Base-by-base conservation (phyloP, 2,329 filamentous ascomycete species). In the Phialemoniopsis sp. region DNA sequence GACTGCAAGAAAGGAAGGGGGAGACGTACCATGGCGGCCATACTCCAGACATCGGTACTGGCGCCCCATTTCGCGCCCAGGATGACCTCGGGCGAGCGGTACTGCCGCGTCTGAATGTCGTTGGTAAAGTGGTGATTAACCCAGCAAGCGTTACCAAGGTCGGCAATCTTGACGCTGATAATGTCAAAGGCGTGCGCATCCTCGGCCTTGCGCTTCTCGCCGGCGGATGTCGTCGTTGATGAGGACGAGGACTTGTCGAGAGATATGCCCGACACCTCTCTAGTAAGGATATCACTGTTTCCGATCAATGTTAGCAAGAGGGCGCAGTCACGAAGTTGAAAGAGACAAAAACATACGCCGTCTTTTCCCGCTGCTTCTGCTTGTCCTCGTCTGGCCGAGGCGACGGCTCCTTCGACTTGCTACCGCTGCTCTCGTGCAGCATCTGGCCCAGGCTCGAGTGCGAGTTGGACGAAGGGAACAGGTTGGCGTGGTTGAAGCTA, bases 41-140 rank as follows among this genome's bases (percentile, higher is more conserved):
- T 98, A 66, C 91, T 97, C 93, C 93, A 98, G 8, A 97, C 87
- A 64, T 98, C 93, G 2, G 93, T 97, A 59, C 91, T 97, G n/a
- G 93, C 93, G 50, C 93, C 93, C 93, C 93, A 98, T 70, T 97
- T 97, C 4, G 89, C 82, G 30, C 93, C 93, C 15, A 98, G 71
- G 44, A 98, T 97, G 41, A 98, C 93, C 65, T 98, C 93, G 2
- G 93, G 93, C 2, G 93, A 97, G 41, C 93, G 78, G 64, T 98
- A 98, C 66, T 98, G 93, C 55, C 93, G 78, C 8, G 93, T 98
- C 62, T 98, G 93, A 55, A 98, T 98, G 60, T 98, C 93, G 59
- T 98, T 96, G 57, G 93, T 98, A 66, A 98, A 98, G 65, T 98
- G 93, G 60, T 98, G 93, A 49, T 89, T 89, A 19, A 95, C 90